phyloP scores from a whole-genome alignment of 257 asterid genomes.

The Asclepias syriaca region DNA sequence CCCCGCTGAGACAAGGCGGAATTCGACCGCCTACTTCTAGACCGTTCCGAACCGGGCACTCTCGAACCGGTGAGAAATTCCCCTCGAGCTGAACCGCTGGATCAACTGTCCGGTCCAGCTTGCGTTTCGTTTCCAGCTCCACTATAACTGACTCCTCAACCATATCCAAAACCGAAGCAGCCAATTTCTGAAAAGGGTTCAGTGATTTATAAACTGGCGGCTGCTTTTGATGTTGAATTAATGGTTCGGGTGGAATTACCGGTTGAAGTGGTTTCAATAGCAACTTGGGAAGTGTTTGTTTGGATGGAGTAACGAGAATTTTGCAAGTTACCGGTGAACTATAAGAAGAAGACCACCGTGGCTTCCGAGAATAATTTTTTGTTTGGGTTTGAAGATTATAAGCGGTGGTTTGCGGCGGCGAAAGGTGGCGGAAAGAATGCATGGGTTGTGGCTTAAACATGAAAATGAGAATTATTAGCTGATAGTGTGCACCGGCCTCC shows the following conservation, averaged over 20 bases:
- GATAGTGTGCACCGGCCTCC: background rate
- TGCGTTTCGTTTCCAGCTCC: constrained; percentile 29
- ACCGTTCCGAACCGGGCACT: constrained; percentile 47
- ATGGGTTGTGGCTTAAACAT: constrained; percentile 10
- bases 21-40: constrained; percentile 45
- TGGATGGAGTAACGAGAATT: constrained; percentile 20
- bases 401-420: constrained; percentile 1
- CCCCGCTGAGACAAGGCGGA: constrained; percentile 36
- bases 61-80: constrained; percentile 56
- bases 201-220: background rate
- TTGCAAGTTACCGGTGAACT: constrained; percentile 26
- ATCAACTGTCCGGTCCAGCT: constrained; percentile 41
- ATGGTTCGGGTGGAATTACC: background rate
- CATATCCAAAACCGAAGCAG: constrained; percentile 37
- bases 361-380: background rate
- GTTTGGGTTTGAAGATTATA: background rate
- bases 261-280: background rate
- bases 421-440: constrained; percentile 27
- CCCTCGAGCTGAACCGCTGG: constrained; percentile 56
- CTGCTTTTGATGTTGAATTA: background rate
- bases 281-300: constrained; percentile 16
- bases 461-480: background rate
- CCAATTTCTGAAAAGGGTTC: constrained; percentile 44
- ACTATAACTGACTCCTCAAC: constrained; percentile 31
- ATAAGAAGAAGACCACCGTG: background rate